Base-by-base conservation (phyloP, 768 basidiomycete species). In the Mycena belliarum region DNA sequence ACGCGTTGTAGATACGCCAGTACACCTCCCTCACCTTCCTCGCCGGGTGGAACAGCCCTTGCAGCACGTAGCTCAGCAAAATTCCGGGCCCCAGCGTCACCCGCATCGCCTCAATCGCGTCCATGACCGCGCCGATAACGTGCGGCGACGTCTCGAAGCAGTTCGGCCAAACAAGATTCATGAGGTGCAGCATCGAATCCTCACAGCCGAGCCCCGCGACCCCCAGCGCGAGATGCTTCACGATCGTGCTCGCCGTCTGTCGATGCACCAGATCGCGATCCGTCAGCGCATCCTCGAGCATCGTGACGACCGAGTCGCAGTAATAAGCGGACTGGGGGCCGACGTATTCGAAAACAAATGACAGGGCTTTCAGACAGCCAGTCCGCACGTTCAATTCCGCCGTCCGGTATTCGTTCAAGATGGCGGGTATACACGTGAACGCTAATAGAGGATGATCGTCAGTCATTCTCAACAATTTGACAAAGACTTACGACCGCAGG, bases 141-240 rank as follows among this genome's bases (percentile, higher is more conserved):
- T 99, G 97, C 6, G 97, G 97, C 15, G 90, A 93, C 2, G 95
- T 96, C 77, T 98, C 96, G 72, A 98, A 98, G 73, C 95, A 95
- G 70, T 98, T 98, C 2, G 97, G 97, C 95, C 95, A 98, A 15
- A 98, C 91, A 25, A 99, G 84, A 71, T 99, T 99, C 88, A 98
- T 93, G 47, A 98, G 75, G 69, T 99, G 97, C 50, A 94, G 82
- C 86, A 98, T 92, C 14, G 96, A 96, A 73, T 99, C 97, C 75
- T 99, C 97, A 66, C 94, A 95, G 1, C 97, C 96, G 25, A 98
- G 82, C 44, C 97, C 97, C 1, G 97, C 95, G 7, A 97, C 95
- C 41, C 97, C 97, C 28, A 99, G 83, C 4, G 97, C 94, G 43
- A 99, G 77, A 70, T 99, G 97, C 77, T 98, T 98, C 67, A 99